Percentiles rank a stretch among this genome's conserved stretches.
phyloP scores from a whole-genome alignment of 306 rosid species.

The Begonia masoniana region DNA sequence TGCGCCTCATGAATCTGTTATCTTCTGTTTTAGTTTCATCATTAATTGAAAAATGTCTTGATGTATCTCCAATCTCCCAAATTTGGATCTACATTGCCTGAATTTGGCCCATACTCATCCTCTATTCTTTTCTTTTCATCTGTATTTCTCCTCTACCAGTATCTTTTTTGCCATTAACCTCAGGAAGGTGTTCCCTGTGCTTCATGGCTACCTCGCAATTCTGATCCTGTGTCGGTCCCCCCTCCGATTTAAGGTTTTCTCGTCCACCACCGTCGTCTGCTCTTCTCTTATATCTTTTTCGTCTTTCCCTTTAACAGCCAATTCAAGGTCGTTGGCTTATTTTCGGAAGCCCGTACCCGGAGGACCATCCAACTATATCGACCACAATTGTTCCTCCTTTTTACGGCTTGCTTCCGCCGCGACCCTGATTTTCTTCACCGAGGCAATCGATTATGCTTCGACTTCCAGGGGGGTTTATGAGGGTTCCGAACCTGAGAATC shows the following conservation, averaged over 20 bases:
- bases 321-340: background rate
- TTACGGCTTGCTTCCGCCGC: background rate
- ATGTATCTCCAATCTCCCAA: slow-evolving; percentile 15
- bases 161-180: slow-evolving; percentile 1
- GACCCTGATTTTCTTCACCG: background rate
- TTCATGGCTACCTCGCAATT: background rate
- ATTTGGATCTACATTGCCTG: background rate
- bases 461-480: background rate
- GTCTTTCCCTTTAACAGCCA: background rate
- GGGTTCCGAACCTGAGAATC: background rate
- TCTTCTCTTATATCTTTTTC: background rate
- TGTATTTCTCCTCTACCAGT: slow-evolving; percentile 1
- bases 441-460: background rate
- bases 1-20: background rate
- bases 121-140: slow-evolving; percentile 3
- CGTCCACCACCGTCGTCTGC: background rate
- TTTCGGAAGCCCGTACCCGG: slow-evolving; percentile 2
- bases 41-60: slow-evolving; percentile 13
- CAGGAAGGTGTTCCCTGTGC: background rate
- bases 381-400: background rate
- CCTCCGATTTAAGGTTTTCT: slow-evolving; percentile 4
- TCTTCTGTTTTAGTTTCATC: slow-evolving; percentile 3
- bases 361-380: slow-evolving; percentile 1
- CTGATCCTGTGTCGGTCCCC: slow-evolving; percentile 1
- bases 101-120: slow-evolving; percentile 4